Base-by-base conservation (phyloP, 2,329 filamentous ascomycete genomes). In the Xylariaceae sp. region DNA sequence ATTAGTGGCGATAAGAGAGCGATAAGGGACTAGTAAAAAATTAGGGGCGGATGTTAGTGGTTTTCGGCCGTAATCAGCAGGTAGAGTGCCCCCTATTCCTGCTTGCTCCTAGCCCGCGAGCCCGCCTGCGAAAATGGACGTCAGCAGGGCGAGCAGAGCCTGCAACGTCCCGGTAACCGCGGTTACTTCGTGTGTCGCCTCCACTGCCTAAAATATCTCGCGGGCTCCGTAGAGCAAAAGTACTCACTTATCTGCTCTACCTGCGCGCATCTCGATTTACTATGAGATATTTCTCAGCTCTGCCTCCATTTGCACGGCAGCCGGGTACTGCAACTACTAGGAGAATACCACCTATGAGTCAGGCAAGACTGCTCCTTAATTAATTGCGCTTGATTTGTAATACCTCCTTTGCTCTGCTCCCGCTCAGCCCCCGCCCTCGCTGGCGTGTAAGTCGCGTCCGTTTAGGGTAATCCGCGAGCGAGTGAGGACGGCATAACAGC, bases 391-490 rank as follows among this genome's bases (percentile, higher is more conserved):
- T 51, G 49, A 34, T 51, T 51, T 35, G 13, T 51, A 34, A 50
- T 35, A 13, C 10, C 5, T 13, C 42, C 42, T 6, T 34, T 15
- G 11, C 7, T 6, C 8, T 3, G 8, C 8, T 34, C 23, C 23
- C 23, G 5, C 23, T 30, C 23, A 30, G 23, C 23, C 23, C 23
- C 23, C 23, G 4, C 11, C 51, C 49, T 3, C 44, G 2, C 6
- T 35, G 50, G 56, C 50, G 56, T 51, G 60, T 53, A 55, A 35
- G 35, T 42, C 13, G 13, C 9, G 37, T 50, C 57, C 55, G 3
- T 9, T 60, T 62, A 44, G 48, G 55, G 58, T 62, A 62, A 60
- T 49, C 60, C 60, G 60, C 34, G 37, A 35, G 13, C 7, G 50
- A 17, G 45, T 47, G 13, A 55, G 51, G 34, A 47, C n/a, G 57